Conservation (phyloP, 2,329 filamentous ascomycete species). For the Zasmidium cellare region DNA sequence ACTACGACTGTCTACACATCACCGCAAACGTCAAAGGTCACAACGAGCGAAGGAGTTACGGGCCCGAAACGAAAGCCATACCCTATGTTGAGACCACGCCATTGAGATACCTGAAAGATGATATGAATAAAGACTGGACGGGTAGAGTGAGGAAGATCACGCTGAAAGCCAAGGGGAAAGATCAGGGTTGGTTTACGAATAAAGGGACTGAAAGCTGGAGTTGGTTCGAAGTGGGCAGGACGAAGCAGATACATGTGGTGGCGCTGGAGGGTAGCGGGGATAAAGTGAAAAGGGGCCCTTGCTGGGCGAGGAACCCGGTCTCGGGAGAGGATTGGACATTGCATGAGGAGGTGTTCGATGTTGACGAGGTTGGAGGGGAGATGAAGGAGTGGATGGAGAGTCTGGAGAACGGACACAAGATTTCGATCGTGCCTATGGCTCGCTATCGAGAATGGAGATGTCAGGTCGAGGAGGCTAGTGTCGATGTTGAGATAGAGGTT, state of each 20-base stretch:
- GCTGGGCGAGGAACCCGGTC: conserved; percentile 7
- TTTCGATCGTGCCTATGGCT: conserved; percentile 20
- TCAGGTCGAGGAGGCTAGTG: conserved; percentile 11
- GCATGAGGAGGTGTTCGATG: conserved; percentile 5
- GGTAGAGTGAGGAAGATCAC: conserved; percentile 1
- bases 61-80: background rate
- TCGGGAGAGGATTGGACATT: background rate
- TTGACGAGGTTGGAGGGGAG: conserved; percentile 1
- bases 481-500: conserved; percentile 21
- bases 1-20: conserved; percentile 22
- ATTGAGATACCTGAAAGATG: conserved; percentile 3
- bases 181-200: conserved; percentile 19
- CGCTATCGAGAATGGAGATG: conserved; percentile 17
- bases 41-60: conserved; percentile 5
- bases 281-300: conserved; percentile 10
- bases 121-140: background rate
- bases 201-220: conserved; percentile 12
- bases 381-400: conserved; percentile 8
- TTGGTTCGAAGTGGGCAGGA: conserved; percentile 19
- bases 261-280: background rate
- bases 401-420: conserved; percentile 14
- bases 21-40: conserved; percentile 1
- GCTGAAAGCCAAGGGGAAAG: conserved; percentile 11
- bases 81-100: conserved; percentile 16
- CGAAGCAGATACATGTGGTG: background rate